A percentile compares a stretch with the other conserved stretches of the same genome.
Conservation (phyloP, 768 basidiomycete genomes). For the Pisolithus marmoratus region DNA sequence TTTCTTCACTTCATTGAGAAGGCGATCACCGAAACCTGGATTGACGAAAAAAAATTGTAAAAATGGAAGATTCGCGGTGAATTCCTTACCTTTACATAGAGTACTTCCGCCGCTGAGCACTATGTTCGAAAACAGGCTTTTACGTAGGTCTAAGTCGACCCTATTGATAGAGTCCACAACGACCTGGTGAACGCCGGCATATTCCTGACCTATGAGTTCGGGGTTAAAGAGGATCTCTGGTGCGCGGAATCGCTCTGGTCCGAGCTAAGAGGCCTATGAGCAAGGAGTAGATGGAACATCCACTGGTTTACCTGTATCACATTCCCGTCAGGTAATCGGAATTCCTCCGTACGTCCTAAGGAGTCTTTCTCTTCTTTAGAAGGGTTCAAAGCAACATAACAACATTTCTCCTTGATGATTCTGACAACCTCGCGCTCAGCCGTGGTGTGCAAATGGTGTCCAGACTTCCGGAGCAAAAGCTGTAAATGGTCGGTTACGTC, state of each 20-base stretch:
- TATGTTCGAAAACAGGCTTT: constrained; percentile 93
- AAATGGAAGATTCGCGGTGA: constrained; percentile 2
- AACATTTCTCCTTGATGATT: constrained; percentile 97
- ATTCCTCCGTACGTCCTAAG: constrained; percentile 73
- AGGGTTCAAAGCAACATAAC: constrained; percentile 90
- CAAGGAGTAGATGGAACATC: constrained; percentile 6
- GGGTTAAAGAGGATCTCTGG: constrained; percentile 98
- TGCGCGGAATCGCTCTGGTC: constrained; percentile 91
- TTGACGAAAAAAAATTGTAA: constrained; percentile 14
- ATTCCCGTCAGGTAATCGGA: constrained; percentile 92
- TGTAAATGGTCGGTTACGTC: constrained; percentile 98
- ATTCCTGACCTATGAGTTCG: constrained; percentile 92
- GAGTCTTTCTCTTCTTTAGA: constrained; percentile 94
- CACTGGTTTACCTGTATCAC: constrained; percentile 64
- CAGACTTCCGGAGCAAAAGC: constrained; percentile 86
- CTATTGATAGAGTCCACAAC: constrained; percentile 97
- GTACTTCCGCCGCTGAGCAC: constrained; percentile 97
- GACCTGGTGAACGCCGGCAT: constrained; percentile 95
- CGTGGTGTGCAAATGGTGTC: constrained; percentile 92
- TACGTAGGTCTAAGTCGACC: constrained; percentile 93
- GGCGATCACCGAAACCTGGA: constrained; percentile 91
- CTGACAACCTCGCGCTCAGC: constrained; percentile 96
- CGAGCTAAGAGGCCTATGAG: constrained; percentile 52
- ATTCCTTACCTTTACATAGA: constrained; percentile 73
- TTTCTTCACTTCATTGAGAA: constrained; percentile 96